Base-by-base conservation (phyloP, 2,329 filamentous ascomycete species). In the Arthrobotrys conoides region DNA sequence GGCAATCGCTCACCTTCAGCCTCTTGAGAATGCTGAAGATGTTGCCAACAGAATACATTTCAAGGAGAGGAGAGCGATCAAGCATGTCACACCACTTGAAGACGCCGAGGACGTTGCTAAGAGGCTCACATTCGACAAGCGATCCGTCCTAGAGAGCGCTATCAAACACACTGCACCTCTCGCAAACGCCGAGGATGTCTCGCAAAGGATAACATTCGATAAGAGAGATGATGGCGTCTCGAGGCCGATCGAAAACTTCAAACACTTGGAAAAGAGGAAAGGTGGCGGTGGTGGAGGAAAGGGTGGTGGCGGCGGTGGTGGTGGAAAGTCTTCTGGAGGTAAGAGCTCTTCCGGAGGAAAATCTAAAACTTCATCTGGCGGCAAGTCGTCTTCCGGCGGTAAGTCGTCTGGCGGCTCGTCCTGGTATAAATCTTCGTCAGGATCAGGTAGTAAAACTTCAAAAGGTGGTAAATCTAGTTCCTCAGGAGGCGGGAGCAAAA, bases 261-360 rank as follows among this genome's bases (percentile, higher is more conserved):
- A 79, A 38, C 68, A 38, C 41, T 20, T 79, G 30, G 69, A 69
- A 38, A 79, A 79, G 64, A 46, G 75, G 22, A 72, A 72, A 44
- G 68, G 68, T 18, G 70, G 75, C 20, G 75, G 75, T 5, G 70
- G 36, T 51, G 69, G 49, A 48, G 55, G 67, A 61, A 51, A 51
- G 27, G 33, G 65, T 18, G 41, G 68, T n/a, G 41, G 67, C 38
- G 70, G 77, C 33, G 59, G 69, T 20, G 33, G 80, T 57, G 81
- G 83, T 80, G 85, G 86, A 59, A 85, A 85, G 38, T 83, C 85
- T 41, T 83, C 84, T 36, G 83, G 84, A 36, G 84, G 84, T 38
- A 82, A 84, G 69, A 82, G 80, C 71, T 68, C 71, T 46, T 76
- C 77, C 48, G 76, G 81, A 44, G 80, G 80, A 24, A 61, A 82